Percentiles rank a stretch among this genome's conserved stretches.
These are phyloP conservation scores for Fomes fomentarius DNA, from an alignment of 1,284 basidiomycete species.

Conservation along the genomic window DNA sequence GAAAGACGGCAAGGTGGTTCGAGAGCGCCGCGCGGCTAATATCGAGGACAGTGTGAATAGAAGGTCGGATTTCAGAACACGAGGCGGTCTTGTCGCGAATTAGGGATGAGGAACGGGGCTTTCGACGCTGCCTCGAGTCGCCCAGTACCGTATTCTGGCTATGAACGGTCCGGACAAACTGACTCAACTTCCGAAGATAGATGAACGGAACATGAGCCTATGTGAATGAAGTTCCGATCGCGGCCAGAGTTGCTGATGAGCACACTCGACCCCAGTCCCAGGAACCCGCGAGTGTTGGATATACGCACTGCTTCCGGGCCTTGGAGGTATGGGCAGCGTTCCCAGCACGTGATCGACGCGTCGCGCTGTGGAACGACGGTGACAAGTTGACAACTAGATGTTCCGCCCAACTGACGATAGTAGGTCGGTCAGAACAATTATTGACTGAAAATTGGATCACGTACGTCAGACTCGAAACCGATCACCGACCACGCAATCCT, in stretches of 20 bases:
- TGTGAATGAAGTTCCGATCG: conserved; percentile 1
- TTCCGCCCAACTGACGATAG: too few species aligned
- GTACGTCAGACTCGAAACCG: too few species aligned
- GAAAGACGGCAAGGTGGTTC: neutral
- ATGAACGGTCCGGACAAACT: neutral
- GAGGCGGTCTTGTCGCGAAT: conserved; percentile 1
- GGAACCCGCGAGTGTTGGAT: neutral
- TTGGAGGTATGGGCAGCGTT: neutral
- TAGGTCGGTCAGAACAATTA: too few species aligned
- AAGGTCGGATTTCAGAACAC: neutral
- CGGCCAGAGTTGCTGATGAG: neutral
- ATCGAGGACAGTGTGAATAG: conserved; percentile 1
- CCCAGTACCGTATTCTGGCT: neutral
- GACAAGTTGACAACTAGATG: too few species aligned
- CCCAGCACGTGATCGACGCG: conserved; percentile 1
- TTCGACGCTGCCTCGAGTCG: neutral
- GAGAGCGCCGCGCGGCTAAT: neutral
- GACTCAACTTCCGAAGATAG: neutral
- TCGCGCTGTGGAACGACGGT: neutral
- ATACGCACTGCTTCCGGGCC: neutral
- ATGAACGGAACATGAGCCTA: neutral
- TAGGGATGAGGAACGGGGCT: neutral
- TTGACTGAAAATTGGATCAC: too few species aligned
- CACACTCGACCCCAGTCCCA: too few species aligned
- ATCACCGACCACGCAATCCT: too few species aligned